Evolutionary conservation across 192 early-diverging fungal genomes (phyloP).

Genomic region (Mortierella antarctica): DNA sequence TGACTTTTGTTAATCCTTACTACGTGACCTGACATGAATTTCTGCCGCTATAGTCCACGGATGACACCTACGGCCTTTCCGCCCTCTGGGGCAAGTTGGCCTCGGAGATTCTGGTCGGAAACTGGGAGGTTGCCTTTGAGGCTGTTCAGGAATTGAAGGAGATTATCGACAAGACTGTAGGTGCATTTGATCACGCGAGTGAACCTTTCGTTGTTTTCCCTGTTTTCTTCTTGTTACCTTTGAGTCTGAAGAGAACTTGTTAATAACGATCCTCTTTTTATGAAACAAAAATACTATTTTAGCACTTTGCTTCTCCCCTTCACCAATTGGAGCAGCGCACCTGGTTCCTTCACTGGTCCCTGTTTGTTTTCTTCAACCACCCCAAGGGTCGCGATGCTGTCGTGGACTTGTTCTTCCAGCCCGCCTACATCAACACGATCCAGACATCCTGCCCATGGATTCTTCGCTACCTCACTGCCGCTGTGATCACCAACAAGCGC

Average conservation of each 20-base stretch:
- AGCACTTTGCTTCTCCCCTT: slow-evolving; percentile 79
- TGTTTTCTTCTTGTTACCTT: not conserved
- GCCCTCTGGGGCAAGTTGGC: slow-evolving; percentile 98
- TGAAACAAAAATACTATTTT: not conserved
- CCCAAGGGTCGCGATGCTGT: slow-evolving; percentile 95
- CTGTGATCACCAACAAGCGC: slow-evolving; percentile 92
- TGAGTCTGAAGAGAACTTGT: not conserved
- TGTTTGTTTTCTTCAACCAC: slow-evolving; percentile 99
- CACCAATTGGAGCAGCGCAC: slow-evolving; percentile 93
- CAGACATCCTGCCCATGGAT: slow-evolving; percentile 98
- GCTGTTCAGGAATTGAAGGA: slow-evolving; percentile 91
- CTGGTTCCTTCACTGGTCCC: slow-evolving; percentile 96
- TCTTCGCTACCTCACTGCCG: slow-evolving; percentile 93
- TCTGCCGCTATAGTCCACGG: slow-evolving; percentile 74
- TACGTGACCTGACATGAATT: not conserved
- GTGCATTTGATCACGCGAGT: not conserved
- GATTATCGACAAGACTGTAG: slow-evolving; percentile 84
- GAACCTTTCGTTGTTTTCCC: not conserved
- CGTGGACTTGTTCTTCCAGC: slow-evolving; percentile 91
- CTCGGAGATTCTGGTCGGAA: slow-evolving; percentile 91
- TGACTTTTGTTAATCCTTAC: too few species aligned
- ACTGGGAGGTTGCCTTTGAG: slow-evolving; percentile 94
- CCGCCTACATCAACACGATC: slow-evolving; percentile 96
- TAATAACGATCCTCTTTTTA: not conserved
- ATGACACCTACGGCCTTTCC: slow-evolving; percentile 82